phyloP scores from a whole-genome alignment of 2,329 filamentous ascomycete genomes.

The Camptophora hylomeconis region DNA sequence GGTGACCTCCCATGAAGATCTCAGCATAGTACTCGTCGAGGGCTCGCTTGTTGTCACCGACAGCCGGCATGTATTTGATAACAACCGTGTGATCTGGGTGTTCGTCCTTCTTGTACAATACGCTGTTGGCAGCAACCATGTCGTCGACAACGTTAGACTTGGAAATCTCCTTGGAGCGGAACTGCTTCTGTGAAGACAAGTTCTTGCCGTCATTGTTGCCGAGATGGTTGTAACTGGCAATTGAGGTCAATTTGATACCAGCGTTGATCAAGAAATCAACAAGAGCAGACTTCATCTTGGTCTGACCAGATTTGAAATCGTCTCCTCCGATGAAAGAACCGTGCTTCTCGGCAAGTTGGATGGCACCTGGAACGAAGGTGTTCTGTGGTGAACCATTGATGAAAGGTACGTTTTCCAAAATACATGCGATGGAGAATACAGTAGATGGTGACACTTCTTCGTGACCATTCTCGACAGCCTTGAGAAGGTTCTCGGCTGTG shows the following conservation, averaged over 20 bases:
- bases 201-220: slow-evolving; percentile 99
- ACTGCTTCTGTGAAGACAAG: slow-evolving; percentile 91
- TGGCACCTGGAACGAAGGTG: slow-evolving; percentile 89
- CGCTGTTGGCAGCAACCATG: slow-evolving; percentile 91
- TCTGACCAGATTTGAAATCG: slow-evolving; percentile 99
- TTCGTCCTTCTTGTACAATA: slow-evolving; percentile 83
- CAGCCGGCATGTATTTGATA: slow-evolving; percentile 99
- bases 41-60: slow-evolving; percentile 97
- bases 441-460: slow-evolving; percentile 90
- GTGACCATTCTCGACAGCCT: slow-evolving; percentile 74
- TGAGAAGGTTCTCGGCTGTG: slow-evolving; percentile 85
- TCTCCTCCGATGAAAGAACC: slow-evolving; percentile 89
- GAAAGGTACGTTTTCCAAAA: slow-evolving; percentile 80
- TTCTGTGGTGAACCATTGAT: slow-evolving; percentile 99
- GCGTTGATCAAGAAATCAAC: slow-evolving; percentile 98
- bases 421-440: slow-evolving; percentile 87
- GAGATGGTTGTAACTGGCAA: slow-evolving; percentile 97
- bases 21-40: slow-evolving; percentile 98
- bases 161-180: slow-evolving; percentile 98
- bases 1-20: slow-evolving; percentile 97
- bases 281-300: slow-evolving; percentile 99
- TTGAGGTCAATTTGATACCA: slow-evolving; percentile 96
- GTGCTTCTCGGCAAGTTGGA: slow-evolving; percentile 78
- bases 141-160: slow-evolving; percentile 99
- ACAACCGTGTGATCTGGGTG: slow-evolving; percentile 97